Conservation (phyloP, 1,284 basidiomycete genomes). For the Volvariella volvacea region DNA sequence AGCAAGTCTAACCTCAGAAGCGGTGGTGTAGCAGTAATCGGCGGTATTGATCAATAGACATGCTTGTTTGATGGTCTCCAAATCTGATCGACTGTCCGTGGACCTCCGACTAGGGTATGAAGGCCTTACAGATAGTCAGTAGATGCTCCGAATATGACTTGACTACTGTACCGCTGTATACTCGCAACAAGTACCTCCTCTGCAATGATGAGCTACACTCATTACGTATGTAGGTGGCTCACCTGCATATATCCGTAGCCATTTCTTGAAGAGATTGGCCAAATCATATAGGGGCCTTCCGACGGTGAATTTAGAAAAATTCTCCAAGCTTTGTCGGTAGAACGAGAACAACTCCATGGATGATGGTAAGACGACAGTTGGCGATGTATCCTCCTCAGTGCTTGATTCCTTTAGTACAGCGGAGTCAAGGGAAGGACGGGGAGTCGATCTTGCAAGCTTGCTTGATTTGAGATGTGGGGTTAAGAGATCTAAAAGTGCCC, state of each 20-base stretch:
- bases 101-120: slow-evolving; percentile 53
- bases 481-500: slow-evolving; percentile 77
- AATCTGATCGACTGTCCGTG: slow-evolving; percentile 69
- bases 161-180: slow-evolving; percentile 51
- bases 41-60: slow-evolving; percentile 93
- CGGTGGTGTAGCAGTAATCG: slow-evolving; percentile 94
- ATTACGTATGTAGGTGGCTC: slow-evolving; percentile 14
- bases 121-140: slow-evolving; percentile 22
- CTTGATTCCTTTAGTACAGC: slow-evolving; percentile 33
- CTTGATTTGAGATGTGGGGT: slow-evolving; percentile 60
- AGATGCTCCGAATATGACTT: slow-evolving; percentile 1
- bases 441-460: slow-evolving; percentile 30
- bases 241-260: slow-evolving; percentile 93
- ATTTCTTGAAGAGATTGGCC: slow-evolving; percentile 80
- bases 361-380: slow-evolving; percentile 76
- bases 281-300: slow-evolving; percentile 79
- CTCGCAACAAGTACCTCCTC: slow-evolving; percentile 80
- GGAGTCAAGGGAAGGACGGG: slow-evolving; percentile 66
- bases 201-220: slow-evolving; percentile 19
- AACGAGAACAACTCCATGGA: slow-evolving; percentile 98
- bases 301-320: slow-evolving; percentile 84
- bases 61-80: slow-evolving; percentile 70
- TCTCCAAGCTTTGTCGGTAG: slow-evolving; percentile 92
- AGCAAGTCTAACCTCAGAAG: slow-evolving; percentile 57
- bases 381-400: slow-evolving; percentile 29